Percentiles rank a stretch among this genome's conserved stretches.
These are phyloP conservation scores for Tardiomyces digboiensis DNA, from an alignment of 1,139 yeast species.

Conservation along the genomic window DNA sequence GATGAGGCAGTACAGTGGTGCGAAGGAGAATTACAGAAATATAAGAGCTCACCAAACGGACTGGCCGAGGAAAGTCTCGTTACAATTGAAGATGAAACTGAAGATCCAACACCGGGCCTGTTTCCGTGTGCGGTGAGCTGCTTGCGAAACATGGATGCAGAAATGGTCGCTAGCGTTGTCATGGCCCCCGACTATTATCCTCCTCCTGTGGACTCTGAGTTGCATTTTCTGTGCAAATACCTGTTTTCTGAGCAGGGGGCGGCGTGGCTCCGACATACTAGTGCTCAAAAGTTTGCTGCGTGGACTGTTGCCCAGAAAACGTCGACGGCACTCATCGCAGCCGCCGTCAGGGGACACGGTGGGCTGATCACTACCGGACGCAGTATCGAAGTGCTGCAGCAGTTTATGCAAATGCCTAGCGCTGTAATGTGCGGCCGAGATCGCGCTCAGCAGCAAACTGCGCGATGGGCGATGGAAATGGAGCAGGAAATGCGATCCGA, in stretches of 20 bases:
- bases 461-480: slow-evolving; percentile 12
- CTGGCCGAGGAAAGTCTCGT: background rate
- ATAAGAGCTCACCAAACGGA: background rate
- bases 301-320: slow-evolving; percentile 11
- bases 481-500: slow-evolving; percentile 18
- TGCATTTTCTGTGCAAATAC: slow-evolving; percentile 13
- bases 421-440: background rate
- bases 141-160: slow-evolving; percentile 9
- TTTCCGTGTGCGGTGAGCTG: background rate
- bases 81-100: background rate
- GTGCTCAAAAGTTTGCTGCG: slow-evolving; percentile 18
- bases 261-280: slow-evolving; percentile 20
- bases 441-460: background rate
- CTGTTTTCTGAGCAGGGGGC: slow-evolving; percentile 18
- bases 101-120: background rate
- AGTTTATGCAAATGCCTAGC: background rate
- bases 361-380: background rate
- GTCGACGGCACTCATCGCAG: background rate
- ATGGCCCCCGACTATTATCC: slow-evolving; percentile 20
- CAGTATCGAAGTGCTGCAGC: background rate
- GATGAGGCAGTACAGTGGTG: slow-evolving; percentile 1
- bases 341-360: background rate
- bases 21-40: background rate
- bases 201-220: slow-evolving; percentile 14
- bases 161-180: slow-evolving; percentile 19